A percentile compares a stretch with the other conserved stretches of the same genome.
These are phyloP conservation scores for Linum usitatissimum DNA, from an alignment of 345 rosid genomes.

Conservation along the genomic window DNA sequence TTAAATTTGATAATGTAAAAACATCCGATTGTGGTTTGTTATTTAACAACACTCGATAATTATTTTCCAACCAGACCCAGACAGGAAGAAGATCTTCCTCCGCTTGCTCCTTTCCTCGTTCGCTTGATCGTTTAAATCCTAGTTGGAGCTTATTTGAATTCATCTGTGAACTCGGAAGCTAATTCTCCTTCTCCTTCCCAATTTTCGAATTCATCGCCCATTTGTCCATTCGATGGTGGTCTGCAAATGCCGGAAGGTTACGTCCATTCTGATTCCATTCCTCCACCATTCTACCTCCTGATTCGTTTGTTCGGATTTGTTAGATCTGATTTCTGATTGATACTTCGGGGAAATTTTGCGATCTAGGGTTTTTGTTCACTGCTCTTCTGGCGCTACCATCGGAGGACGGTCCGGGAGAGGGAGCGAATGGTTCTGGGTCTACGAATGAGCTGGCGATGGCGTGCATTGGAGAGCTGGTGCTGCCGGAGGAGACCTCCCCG, in stretches of 20 bases:
- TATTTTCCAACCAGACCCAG: not conserved
- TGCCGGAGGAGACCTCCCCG: too few species aligned
- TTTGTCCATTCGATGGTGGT: constrained; percentile 57
- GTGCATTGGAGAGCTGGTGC: too few species aligned
- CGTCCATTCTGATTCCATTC: not conserved
- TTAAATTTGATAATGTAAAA: too few species aligned
- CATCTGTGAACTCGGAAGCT: not conserved
- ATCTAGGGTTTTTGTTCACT: not conserved
- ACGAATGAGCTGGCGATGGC: too few species aligned
- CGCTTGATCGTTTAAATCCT: not conserved
- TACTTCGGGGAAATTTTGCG: not conserved
- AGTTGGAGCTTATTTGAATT: not conserved
- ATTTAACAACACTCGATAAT: too few species aligned
- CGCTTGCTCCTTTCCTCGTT: not conserved
- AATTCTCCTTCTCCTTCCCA: not conserved
- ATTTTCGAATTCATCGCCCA: not conserved
- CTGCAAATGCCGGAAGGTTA: constrained; percentile 89
- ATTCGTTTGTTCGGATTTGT: too few species aligned
- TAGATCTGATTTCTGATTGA: not conserved
- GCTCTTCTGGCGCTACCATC: too few species aligned
- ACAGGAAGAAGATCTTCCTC: not conserved
- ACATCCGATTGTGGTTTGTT: too few species aligned
- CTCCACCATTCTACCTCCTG: not conserved
- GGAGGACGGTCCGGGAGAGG: too few species aligned
- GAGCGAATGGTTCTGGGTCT: too few species aligned